Conservation (phyloP, 1,284 basidiomycete genomes). For the Microbotryum scabiosae region DNA sequence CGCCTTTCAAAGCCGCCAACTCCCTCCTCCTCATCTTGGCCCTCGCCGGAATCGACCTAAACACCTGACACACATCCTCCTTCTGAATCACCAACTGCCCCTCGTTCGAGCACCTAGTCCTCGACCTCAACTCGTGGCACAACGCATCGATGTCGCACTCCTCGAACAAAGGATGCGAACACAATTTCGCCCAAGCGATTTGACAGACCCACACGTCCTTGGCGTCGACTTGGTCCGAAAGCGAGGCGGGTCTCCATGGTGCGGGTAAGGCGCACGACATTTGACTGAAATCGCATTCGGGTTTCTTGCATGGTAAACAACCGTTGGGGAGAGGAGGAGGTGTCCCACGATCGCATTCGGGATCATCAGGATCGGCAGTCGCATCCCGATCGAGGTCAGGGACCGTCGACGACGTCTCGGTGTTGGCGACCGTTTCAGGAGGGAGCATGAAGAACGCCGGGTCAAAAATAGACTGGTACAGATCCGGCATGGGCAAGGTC, state of each 20-base stretch:
- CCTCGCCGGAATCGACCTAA: constrained; percentile 18
- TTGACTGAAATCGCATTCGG: constrained; percentile 26
- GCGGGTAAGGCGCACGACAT: constrained; percentile 19
- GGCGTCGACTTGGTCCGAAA: neutral
- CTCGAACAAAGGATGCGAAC: constrained; percentile 23
- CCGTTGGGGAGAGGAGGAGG: constrained; percentile 5
- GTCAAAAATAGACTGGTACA: constrained; percentile 18
- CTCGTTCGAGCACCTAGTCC: constrained; percentile 26
- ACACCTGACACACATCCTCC: constrained; percentile 26
- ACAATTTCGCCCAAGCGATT: constrained; percentile 29
- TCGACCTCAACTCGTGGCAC: constrained; percentile 21
- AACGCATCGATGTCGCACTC: constrained; percentile 23
- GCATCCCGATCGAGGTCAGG: neutral
- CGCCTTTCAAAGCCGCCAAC: neutral
- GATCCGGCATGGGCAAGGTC: constrained; percentile 17
- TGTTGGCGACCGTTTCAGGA: neutral
- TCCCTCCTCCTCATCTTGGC: constrained; percentile 9
- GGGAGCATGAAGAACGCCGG: neutral
- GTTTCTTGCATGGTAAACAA: constrained; percentile 28
- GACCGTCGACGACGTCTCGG: neutral
- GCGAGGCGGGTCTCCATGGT: constrained; percentile 25
- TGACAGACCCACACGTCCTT: constrained; percentile 27
- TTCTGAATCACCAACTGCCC: constrained; percentile 26
- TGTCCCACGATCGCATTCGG: neutral
- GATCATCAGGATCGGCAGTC: neutral